These are phyloP conservation scores for Berberis thunbergii DNA, from an alignment of 164 flowering plant genomes.

Conservation along the genomic window DNA sequence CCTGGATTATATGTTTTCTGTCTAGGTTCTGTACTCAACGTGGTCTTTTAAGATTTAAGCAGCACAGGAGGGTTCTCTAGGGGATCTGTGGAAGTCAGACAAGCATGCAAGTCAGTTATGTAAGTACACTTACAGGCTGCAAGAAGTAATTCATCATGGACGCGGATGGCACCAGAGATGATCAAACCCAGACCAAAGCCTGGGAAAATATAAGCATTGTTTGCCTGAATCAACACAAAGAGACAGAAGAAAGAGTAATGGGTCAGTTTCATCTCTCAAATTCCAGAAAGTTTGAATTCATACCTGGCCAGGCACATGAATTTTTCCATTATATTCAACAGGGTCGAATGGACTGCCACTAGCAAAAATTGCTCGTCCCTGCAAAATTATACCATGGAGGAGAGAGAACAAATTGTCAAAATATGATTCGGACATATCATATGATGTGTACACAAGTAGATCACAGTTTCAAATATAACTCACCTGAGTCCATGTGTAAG, in stretches of 20 bases:
- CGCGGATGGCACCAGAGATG: conserved; percentile 87
- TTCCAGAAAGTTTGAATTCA: neutral
- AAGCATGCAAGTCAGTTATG: too few relatives aligned
- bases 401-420: neutral
- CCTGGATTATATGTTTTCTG: too few relatives aligned
- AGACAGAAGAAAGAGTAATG: neutral
- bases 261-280: neutral
- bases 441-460: neutral
- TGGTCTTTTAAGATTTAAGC: too few relatives aligned
- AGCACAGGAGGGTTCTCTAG: too few relatives aligned
- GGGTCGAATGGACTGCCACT: conserved; percentile 98
- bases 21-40: too few relatives aligned
- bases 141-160: conserved; percentile 88
- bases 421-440: too few relatives aligned
- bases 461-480: neutral
- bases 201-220: conserved; percentile 94
- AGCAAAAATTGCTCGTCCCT: conserved; percentile 92
- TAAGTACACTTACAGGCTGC: conserved; percentile 67
- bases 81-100: too few relatives aligned
- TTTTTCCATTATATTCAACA: conserved; percentile 60
- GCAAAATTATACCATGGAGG: neutral
- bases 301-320: conserved; percentile 78
- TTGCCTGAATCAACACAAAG: conserved; percentile 43
- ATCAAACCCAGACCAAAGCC: conserved; percentile 91
- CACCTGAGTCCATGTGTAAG: conserved; percentile 88